Conservation (phyloP, 768 basidiomycete genomes). For the Kwoniella shandongensis region DNA sequence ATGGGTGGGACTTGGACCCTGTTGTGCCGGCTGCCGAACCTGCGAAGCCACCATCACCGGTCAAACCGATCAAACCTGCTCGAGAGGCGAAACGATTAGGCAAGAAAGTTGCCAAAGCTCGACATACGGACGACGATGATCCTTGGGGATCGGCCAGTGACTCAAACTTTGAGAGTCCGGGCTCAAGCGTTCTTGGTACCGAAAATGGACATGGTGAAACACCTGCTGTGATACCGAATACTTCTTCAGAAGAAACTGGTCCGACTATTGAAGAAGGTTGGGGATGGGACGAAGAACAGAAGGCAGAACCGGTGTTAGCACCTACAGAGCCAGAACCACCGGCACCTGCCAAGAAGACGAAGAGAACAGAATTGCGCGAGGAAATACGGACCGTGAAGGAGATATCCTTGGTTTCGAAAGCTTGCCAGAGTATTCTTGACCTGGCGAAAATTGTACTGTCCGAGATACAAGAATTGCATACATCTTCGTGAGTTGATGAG, state of each 20-base stretch:
- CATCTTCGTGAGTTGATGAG: conserved; percentile 56
- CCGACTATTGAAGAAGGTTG: conserved; percentile 15
- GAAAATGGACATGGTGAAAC: conserved; percentile 5
- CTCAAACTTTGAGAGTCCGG: conserved; percentile 3
- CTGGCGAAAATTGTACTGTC: conserved; percentile 31
- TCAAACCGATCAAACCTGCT: conserved; percentile 61
- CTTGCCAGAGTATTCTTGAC: conserved; percentile 35
- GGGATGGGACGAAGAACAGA: conserved; percentile 29
- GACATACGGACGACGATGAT: conserved; percentile 27
- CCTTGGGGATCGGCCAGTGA: conserved; percentile 26
- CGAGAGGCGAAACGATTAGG: conserved; percentile 61
- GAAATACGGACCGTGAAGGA: conserved; percentile 29
- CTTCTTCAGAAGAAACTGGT: neutral
- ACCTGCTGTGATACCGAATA: neutral
- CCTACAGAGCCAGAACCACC: neutral
- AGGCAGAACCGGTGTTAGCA: neutral
- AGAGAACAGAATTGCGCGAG: conserved; percentile 24
- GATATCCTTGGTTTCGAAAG: conserved; percentile 33
- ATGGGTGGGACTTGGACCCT: conserved; percentile 62
- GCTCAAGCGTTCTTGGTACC: neutral
- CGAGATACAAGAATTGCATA: conserved; percentile 58
- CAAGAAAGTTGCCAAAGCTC: conserved; percentile 43
- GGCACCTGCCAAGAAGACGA: neutral
- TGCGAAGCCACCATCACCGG: conserved; percentile 60
- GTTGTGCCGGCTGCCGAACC: conserved; percentile 39